Conservation (phyloP, 2,329 filamentous ascomycete genomes). For the Pseudogymnoascus pannorum region DNA sequence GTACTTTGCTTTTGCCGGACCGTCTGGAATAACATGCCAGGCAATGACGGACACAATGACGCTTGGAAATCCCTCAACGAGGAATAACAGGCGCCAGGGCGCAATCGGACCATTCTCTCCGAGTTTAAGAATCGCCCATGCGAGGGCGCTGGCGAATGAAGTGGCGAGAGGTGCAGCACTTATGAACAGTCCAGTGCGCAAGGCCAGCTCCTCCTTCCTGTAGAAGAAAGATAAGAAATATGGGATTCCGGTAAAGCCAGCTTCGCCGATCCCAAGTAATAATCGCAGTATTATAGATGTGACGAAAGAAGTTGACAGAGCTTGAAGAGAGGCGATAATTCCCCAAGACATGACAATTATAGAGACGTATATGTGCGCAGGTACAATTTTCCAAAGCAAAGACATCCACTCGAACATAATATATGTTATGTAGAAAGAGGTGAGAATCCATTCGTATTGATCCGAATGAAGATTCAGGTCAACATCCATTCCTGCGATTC, state of each 20-base stretch:
- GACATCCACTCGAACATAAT: slow-evolving; percentile 60
- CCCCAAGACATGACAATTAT: slow-evolving; percentile 72
- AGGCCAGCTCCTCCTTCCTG: slow-evolving; percentile 65
- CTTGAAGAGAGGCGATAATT: slow-evolving; percentile 66
- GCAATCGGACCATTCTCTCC: slow-evolving; percentile 61
- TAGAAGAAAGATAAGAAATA: slow-evolving; percentile 61
- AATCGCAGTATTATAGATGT: slow-evolving; percentile 48
- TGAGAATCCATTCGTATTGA: slow-evolving; percentile 54
- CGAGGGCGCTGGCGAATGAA: slow-evolving; percentile 71
- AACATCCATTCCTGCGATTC: slow-evolving; percentile 55
- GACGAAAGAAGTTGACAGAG: slow-evolving; percentile 55
- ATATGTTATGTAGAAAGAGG: slow-evolving; percentile 56
- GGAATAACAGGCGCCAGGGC: slow-evolving; percentile 78
- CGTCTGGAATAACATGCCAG: slow-evolving; percentile 70
- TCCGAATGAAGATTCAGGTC: slow-evolving; percentile 46
- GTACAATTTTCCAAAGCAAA: slow-evolving; percentile 51
- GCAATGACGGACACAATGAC: slow-evolving; percentile 66
- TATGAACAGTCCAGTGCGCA: slow-evolving; percentile 79
- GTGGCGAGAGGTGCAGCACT: slow-evolving; percentile 78
- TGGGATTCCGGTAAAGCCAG: slow-evolving; percentile 57
- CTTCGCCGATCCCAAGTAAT: slow-evolving; percentile 56
- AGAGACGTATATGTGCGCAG: slow-evolving; percentile 52
- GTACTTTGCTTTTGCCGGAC: slow-evolving; percentile 57
- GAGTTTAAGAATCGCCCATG: slow-evolving; percentile 68
- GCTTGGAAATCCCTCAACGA: slow-evolving; percentile 79